These are phyloP conservation scores for Glebionis coronaria DNA, from an alignment of 129 eudicot genomes.

Conservation along the genomic window DNA sequence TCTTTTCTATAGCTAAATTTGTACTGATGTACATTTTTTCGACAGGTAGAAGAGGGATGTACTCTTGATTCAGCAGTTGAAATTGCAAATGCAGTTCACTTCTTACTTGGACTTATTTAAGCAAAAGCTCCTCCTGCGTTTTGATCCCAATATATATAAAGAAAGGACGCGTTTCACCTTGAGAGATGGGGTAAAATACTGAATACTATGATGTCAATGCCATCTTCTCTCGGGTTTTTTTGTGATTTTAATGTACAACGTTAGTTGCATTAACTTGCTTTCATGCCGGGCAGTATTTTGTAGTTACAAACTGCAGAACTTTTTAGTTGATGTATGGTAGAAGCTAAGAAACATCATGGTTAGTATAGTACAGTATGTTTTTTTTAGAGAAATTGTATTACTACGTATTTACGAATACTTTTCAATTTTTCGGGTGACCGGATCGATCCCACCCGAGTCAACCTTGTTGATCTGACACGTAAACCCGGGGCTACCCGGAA, in stretches of 20 bases:
- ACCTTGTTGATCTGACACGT: too few relatives aligned
- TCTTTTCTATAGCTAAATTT: background rate
- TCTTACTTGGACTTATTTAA: constrained; percentile 27
- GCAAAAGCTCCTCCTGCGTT: background rate
- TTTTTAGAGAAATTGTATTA: too few relatives aligned
- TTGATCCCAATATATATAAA: background rate
- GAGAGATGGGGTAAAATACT: background rate
- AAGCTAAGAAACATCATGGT: too few relatives aligned
- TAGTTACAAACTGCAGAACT: background rate
- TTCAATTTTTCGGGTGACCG: too few relatives aligned
- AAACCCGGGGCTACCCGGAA: too few relatives aligned
- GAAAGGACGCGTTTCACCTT: background rate
- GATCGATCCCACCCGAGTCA: too few relatives aligned
- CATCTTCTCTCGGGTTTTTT: constrained; percentile 1
- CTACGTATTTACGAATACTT: too few relatives aligned
- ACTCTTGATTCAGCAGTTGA: constrained; percentile 37
- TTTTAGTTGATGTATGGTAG: background rate
- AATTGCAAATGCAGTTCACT: constrained; percentile 42
- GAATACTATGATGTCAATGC: constrained; percentile 7
- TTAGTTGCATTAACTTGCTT: constrained; percentile 6
- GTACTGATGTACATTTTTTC: background rate
- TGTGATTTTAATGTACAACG: constrained; percentile 13
- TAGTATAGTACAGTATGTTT: too few relatives aligned
- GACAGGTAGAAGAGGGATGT: constrained; percentile 47
- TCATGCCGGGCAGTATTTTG: background rate